Percentiles rank a stretch among this genome's conserved stretches.
phyloP scores from a whole-genome alignment of 2,329 filamentous ascomycete species.

The Fusarium buharicum region DNA sequence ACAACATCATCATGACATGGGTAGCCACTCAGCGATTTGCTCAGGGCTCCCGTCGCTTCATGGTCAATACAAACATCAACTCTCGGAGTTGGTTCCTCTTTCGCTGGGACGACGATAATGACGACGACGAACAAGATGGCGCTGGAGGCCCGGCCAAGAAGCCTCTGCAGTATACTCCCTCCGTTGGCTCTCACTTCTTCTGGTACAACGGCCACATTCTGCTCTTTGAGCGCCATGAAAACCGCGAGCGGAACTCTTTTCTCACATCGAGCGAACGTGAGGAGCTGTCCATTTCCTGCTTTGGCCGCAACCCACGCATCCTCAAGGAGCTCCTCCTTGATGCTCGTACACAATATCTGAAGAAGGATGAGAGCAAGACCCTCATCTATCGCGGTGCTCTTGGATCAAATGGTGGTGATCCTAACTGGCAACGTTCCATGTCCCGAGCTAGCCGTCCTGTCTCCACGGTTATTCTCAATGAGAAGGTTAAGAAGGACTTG shows the following conservation, averaged over 20 bases:
- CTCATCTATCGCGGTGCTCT: conserved; percentile 70
- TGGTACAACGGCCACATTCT: conserved; percentile 70
- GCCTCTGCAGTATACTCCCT: conserved; percentile 70
- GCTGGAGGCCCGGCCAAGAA: conserved; percentile 55
- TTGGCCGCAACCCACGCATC: conserved; percentile 68
- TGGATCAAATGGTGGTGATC: conserved; percentile 55
- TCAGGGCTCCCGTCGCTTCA: conserved; percentile 67
- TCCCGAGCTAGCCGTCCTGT: conserved; percentile 69
- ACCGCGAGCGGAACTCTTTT: conserved; percentile 55
- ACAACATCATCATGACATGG: conserved; percentile 78
- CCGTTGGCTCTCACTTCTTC: conserved; percentile 74
- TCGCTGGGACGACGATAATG: conserved; percentile 57
- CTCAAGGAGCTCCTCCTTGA: conserved; percentile 72
- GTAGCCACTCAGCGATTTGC: conserved; percentile 71
- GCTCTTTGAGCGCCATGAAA: conserved; percentile 64
- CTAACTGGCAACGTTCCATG: conserved; percentile 70
- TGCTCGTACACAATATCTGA: conserved; percentile 64
- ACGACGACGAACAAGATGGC: conserved; percentile 56
- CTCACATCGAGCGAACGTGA: conserved; percentile 63
- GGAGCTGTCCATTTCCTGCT: conserved; percentile 69
- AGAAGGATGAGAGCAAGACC: conserved; percentile 70
- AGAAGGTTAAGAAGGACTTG: conserved; percentile 67
- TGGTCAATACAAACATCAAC: conserved; percentile 71
- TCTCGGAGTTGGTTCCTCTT: conserved; percentile 63
- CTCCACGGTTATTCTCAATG: conserved; percentile 72